Evolutionary conservation across 345 rosid genomes (phyloP).

Genomic region (Populus simonii): DNA sequence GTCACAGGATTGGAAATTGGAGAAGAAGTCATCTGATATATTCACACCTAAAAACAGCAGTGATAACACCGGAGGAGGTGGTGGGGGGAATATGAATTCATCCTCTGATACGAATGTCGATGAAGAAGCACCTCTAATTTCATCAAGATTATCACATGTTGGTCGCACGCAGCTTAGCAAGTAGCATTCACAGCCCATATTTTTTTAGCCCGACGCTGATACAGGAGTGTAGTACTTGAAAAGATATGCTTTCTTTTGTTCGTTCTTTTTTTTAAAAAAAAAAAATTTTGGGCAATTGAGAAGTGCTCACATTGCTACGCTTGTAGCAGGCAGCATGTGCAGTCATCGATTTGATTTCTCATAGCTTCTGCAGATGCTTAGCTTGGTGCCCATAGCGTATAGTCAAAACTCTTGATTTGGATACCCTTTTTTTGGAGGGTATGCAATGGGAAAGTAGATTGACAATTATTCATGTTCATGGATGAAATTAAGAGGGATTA

Average conservation of each 20-base stretch:
- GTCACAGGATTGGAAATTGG: conserved; percentile 81
- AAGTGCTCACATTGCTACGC: not conserved
- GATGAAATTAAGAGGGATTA: not conserved
- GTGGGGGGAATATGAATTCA: conserved; percentile 16
- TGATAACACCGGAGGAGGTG: conserved; percentile 37
- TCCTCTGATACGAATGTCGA: conserved; percentile 49
- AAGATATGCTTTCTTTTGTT: not conserved
- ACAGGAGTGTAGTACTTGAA: not conserved
- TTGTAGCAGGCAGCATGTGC: not conserved
- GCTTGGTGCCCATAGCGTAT: conserved; percentile 6
- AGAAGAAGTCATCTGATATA: conserved; percentile 88
- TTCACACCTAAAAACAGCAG: conserved; percentile 44
- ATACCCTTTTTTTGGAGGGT: not conserved
- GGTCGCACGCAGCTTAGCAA: conserved; percentile 79
- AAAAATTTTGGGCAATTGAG: not conserved
- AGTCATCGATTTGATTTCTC: not conserved
- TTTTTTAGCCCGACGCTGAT: conserved; percentile 1
- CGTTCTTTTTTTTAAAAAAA: not conserved
- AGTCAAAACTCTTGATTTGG: not conserved
- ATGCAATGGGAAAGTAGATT: not conserved
- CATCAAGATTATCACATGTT: conserved; percentile 72
- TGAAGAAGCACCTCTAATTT: conserved; percentile 77
- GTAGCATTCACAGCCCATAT: conserved; percentile 49
- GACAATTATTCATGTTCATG: not conserved
- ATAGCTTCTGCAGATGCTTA: not conserved